These are phyloP conservation scores for Iberis amara DNA, from an alignment of 441 rosid species.

Conservation along the genomic window DNA sequence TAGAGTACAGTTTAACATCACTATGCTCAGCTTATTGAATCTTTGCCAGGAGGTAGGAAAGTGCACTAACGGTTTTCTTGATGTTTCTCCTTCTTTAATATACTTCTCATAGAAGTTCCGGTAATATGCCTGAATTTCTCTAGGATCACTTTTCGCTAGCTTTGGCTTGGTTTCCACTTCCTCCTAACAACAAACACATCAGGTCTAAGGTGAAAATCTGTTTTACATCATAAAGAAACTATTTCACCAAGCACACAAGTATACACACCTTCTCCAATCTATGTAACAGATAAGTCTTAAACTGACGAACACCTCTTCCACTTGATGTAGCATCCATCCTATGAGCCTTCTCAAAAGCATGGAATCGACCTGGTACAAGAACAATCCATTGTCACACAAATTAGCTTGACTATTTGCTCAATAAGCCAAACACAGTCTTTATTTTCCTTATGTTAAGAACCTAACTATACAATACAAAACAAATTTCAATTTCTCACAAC, in stretches of 20 bases:
- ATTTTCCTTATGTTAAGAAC: conserved; percentile 2
- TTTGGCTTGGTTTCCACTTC: conserved; percentile 47
- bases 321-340: conserved; percentile 36
- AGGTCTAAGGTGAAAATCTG: neutral
- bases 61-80: conserved; percentile 67
- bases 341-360: conserved; percentile 40
- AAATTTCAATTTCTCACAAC: neutral
- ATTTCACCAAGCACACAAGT: neutral
- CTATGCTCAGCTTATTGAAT: conserved; percentile 8
- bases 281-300: conserved; percentile 73
- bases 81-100: conserved; percentile 55
- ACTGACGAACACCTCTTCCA: conserved; percentile 88
- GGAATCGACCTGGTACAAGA: conserved; percentile 27
- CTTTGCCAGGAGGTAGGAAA: conserved; percentile 8
- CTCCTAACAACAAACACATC: conserved; percentile 46
- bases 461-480: neutral
- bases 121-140: conserved; percentile 65
- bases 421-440: neutral
- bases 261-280: conserved; percentile 60
- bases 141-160: conserved; percentile 57
- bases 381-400: neutral
- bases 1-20: conserved; percentile 18
- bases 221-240: neutral
- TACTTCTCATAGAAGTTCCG: conserved; percentile 52
- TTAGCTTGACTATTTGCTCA: neutral